A percentile compares a stretch with the other conserved stretches of the same genome.
These are phyloP conservation scores for Saccharata proteae DNA, from an alignment of 2,329 filamentous ascomycete species.

Conservation along the genomic window DNA sequence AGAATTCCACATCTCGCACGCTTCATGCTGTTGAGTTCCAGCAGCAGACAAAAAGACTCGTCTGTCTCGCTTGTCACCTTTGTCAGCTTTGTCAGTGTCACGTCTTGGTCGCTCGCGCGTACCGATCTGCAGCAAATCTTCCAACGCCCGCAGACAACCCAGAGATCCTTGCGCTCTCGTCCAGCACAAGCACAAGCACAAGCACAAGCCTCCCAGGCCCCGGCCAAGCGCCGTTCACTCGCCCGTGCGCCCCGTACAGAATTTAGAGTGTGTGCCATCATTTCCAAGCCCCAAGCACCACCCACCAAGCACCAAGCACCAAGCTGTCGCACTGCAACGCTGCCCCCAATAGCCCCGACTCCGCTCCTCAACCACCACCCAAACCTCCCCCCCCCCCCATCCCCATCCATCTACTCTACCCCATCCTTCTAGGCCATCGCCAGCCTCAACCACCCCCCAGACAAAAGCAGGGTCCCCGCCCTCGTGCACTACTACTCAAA, in stretches of 20 bases:
- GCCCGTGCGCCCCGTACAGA: slow-evolving; percentile 6
- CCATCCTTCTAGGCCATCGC: too few relatives aligned
- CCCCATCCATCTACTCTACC: background rate
- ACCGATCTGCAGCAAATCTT: slow-evolving; percentile 10
- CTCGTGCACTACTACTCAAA: slow-evolving; percentile 3
- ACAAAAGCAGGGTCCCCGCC: background rate
- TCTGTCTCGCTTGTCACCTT: too few relatives aligned
- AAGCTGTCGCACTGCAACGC: too few relatives aligned
- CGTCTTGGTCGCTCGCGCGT: slow-evolving; percentile 5
- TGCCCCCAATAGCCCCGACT: slow-evolving; percentile 7
- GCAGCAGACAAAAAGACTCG: too few relatives aligned
- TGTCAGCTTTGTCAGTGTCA: slow-evolving; percentile 8
- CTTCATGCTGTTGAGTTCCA: too few relatives aligned
- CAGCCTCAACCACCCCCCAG: background rate
- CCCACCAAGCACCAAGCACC: too few relatives aligned
- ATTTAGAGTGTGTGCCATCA: slow-evolving; percentile 9
- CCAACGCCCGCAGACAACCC: slow-evolving; percentile 7
- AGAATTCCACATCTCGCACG: too few relatives aligned
- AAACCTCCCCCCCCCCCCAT: slow-evolving; percentile 6
- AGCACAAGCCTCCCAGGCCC: too few relatives aligned
- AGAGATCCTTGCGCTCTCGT: slow-evolving; percentile 8
- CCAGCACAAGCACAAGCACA: slow-evolving; percentile 6
- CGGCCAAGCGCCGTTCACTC: slow-evolving; percentile 8
- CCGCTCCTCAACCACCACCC: too few relatives aligned
- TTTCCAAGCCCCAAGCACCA: too few relatives aligned